Evolutionary conservation across 495 filamentous ascomycete genomes (phyloP).

Genomic region (Podospora bellae-mahoneyi): DNA sequence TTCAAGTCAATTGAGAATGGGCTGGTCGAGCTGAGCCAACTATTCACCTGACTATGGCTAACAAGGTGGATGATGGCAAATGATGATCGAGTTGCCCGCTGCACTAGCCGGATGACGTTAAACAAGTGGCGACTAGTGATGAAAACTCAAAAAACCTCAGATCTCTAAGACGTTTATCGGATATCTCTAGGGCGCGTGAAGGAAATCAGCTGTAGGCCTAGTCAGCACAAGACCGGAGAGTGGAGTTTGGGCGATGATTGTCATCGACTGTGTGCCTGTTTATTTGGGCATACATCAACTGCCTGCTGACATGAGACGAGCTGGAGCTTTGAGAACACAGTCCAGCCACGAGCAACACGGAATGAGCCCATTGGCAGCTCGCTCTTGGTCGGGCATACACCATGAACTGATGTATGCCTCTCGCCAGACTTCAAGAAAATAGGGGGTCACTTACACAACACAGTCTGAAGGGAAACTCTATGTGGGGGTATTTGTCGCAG

Average conservation of each 20-base stretch:
- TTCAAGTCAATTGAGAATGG: neutral
- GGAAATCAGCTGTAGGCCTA: neutral
- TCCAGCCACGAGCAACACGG: neutral
- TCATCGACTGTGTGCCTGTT: neutral
- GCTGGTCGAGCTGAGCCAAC: neutral
- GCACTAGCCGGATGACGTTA: neutral
- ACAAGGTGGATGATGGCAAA: neutral
- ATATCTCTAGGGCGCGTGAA: neutral
- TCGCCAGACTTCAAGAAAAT: constrained; percentile 3
- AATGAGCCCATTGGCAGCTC: neutral
- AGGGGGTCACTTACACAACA: constrained; percentile 29
- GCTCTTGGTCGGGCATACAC: neutral
- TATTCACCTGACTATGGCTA: neutral
- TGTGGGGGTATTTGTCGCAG: constrained; percentile 38
- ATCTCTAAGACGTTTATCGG: neutral
- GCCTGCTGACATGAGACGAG: neutral
- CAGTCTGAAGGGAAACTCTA: constrained; percentile 37
- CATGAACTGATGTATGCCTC: neutral
- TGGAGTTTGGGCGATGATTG: neutral
- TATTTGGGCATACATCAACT: neutral
- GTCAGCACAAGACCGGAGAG: neutral
- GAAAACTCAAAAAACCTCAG: neutral
- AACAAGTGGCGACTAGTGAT: neutral
- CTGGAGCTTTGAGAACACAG: no score
- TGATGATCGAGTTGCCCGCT: neutral